phyloP scores from a whole-genome alignment of 2,329 filamentous ascomycete genomes.

The Neodidymelliopsis sp. region DNA sequence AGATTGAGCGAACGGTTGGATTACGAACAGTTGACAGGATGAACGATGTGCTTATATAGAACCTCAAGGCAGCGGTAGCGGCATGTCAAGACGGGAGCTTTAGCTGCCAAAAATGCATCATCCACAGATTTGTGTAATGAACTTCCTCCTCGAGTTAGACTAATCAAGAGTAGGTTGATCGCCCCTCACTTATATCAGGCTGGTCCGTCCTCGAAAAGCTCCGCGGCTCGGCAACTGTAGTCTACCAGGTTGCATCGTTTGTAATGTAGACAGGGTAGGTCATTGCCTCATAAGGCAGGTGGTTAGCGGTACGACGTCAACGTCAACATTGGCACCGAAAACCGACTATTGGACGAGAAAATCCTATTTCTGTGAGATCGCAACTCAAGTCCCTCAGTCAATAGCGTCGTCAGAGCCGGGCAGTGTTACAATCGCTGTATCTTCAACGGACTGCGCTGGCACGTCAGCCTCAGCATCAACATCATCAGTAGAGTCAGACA shows the following conservation, averaged over 20 bases:
- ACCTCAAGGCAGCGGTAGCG: conserved; percentile 5
- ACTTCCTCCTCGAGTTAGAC: conserved; percentile 41
- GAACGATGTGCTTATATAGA: conserved; percentile 20
- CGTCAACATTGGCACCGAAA: conserved; percentile 2
- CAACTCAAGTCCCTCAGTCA: conserved; percentile 16
- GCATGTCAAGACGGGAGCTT: conserved; percentile 4
- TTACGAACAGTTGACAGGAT: background rate
- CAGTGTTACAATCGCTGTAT: background rate
- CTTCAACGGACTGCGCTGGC: conserved; percentile 14
- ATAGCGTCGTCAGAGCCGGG: conserved; percentile 2
- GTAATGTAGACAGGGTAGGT: conserved; percentile 32
- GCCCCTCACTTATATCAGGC: conserved; percentile 5
- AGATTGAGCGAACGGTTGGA: background rate
- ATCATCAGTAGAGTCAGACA: conserved; percentile 5
- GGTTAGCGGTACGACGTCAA: conserved; percentile 20
- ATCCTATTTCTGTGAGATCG: background rate
- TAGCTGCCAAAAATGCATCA: conserved; percentile 7
- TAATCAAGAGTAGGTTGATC: conserved; percentile 3
- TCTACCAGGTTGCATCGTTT: conserved; percentile 20
- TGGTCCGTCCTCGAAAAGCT: conserved; percentile 11
- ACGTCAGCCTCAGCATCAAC: conserved; percentile 4
- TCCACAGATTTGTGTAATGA: conserved; percentile 21
- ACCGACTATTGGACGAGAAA: conserved; percentile 1
- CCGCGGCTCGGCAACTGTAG: conserved; percentile 37
- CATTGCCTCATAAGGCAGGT: conserved; percentile 41